Evolutionary conservation across 306 rosid genomes (phyloP).

Genomic region (Canavalia ensiformis): DNA sequence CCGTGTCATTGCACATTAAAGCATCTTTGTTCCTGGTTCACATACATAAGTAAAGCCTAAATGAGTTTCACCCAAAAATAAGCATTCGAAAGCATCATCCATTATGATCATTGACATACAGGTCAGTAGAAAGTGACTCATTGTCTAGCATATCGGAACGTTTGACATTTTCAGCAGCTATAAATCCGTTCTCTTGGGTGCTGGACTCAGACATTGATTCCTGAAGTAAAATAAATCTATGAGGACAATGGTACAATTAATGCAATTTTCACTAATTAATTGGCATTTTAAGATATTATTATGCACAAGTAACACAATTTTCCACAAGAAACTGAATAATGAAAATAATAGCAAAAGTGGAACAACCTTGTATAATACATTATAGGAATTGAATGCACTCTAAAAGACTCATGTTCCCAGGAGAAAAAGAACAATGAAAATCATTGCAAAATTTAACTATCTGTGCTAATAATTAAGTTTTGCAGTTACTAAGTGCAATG

Average conservation of each 20-base stretch:
- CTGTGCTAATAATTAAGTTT: neutral
- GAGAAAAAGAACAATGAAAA: slow-evolving; percentile 16
- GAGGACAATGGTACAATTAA: slow-evolving; percentile 26
- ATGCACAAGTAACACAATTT: slow-evolving; percentile 15
- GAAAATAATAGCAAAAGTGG: slow-evolving; percentile 27
- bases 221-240: slow-evolving; percentile 62
- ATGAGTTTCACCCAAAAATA: slow-evolving; percentile 39
- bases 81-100: slow-evolving; percentile 19
- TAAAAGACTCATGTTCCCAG: neutral
- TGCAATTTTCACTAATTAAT: slow-evolving; percentile 35
- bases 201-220: slow-evolving; percentile 65
- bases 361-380: slow-evolving; percentile 15
- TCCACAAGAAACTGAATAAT: slow-evolving; percentile 26
- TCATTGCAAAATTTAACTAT: slow-evolving; percentile 5
- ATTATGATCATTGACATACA: slow-evolving; percentile 53
- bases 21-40: slow-evolving; percentile 59
- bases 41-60: slow-evolving; percentile 39
- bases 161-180: slow-evolving; percentile 56
- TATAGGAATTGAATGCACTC: slow-evolving; percentile 13
- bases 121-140: slow-evolving; percentile 57
- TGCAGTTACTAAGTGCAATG: neutral
- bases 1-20: slow-evolving; percentile 50
- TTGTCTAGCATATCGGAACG: slow-evolving; percentile 50
- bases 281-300: neutral
- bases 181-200: slow-evolving; percentile 65